These are phyloP conservation scores for Blastomyces parvus DNA, from an alignment of 2,329 filamentous ascomycete genomes.

Conservation along the genomic window DNA sequence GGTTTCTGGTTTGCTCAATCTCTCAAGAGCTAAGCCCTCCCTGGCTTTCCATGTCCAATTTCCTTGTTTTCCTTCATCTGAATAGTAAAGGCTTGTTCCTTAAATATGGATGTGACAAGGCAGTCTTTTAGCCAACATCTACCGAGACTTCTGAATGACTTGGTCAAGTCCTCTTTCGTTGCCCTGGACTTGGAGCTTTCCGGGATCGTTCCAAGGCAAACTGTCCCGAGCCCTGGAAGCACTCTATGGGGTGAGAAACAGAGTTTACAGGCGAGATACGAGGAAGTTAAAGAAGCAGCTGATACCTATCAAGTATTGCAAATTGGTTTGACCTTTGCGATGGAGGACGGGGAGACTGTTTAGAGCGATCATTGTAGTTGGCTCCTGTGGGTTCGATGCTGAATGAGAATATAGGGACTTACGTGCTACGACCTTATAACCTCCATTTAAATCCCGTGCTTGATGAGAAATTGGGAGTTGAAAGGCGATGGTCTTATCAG, in stretches of 20 bases:
- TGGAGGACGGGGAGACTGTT: conserved; percentile 46
- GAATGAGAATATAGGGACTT: conserved; percentile 32
- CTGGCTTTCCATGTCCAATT: neutral
- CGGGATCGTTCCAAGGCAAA: conserved; percentile 45
- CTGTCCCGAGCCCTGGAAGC: conserved; percentile 17
- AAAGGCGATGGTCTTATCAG: conserved; percentile 51
- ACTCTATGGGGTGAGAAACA: conserved; percentile 33
- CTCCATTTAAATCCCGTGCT: conserved; percentile 51
- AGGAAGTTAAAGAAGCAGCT: conserved; percentile 51
- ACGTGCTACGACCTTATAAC: conserved; percentile 55
- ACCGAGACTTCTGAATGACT: conserved; percentile 47
- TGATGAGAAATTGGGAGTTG: conserved; percentile 46
- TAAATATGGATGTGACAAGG: conserved; percentile 49
- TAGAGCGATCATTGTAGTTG: conserved; percentile 15
- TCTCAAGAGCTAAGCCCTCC: neutral
- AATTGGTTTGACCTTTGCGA: conserved; percentile 57
- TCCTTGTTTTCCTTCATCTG: neutral
- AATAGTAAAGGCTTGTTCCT: neutral
- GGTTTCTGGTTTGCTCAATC: neutral
- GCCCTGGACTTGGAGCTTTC: conserved; percentile 59
- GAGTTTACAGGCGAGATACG: conserved; percentile 52
- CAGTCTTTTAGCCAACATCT: conserved; percentile 43
- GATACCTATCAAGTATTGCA: conserved; percentile 57
- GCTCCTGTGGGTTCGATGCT: conserved; percentile 3
- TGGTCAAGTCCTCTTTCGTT: conserved; percentile 53